These are phyloP conservation scores for Spathaspora arborariae DNA, from an alignment of 805 yeast species.

Conservation along the genomic window DNA sequence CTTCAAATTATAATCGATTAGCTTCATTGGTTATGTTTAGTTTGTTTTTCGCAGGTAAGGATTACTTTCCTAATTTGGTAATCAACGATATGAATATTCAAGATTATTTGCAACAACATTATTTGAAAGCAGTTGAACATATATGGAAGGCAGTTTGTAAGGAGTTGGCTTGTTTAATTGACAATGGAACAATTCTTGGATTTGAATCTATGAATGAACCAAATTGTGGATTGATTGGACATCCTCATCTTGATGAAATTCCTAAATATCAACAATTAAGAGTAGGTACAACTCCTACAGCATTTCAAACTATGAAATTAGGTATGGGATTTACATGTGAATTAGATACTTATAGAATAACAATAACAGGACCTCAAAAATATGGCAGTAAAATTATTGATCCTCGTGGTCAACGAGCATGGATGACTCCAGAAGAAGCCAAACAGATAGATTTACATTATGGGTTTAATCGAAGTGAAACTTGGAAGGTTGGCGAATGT, in stretches of 20 bases:
- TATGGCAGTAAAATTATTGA: constrained; percentile 54
- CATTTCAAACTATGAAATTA: constrained; percentile 64
- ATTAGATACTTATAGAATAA: constrained; percentile 67
- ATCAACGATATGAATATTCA: constrained; percentile 76
- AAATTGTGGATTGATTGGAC: constrained; percentile 68
- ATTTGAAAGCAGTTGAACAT: constrained; percentile 46
- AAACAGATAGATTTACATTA: constrained; percentile 51
- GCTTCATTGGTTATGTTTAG: constrained; percentile 83
- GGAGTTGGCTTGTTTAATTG: constrained; percentile 29
- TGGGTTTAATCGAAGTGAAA: constrained; percentile 61
- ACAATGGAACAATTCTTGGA: constrained; percentile 59
- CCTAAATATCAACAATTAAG: constrained; percentile 66
- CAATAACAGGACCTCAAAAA: constrained; percentile 74
- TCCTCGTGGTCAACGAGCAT: constrained; percentile 64
- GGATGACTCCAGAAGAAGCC: constrained; percentile 54
- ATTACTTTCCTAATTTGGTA: constrained; percentile 70
- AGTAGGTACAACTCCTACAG: constrained; percentile 81
- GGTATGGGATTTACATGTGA: constrained; percentile 75
- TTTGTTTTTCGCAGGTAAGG: constrained; percentile 73
- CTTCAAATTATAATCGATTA: constrained; percentile 75
- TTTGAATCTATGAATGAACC: constrained; percentile 88
- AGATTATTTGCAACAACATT: constrained; percentile 66
- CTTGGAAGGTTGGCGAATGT: constrained; percentile 74
- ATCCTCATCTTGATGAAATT: constrained; percentile 46
- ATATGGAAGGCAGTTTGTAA: constrained; percentile 29